These are phyloP conservation scores for Ogataea nonfermentans DNA, from an alignment of 805 yeast genomes.

Conservation along the genomic window DNA sequence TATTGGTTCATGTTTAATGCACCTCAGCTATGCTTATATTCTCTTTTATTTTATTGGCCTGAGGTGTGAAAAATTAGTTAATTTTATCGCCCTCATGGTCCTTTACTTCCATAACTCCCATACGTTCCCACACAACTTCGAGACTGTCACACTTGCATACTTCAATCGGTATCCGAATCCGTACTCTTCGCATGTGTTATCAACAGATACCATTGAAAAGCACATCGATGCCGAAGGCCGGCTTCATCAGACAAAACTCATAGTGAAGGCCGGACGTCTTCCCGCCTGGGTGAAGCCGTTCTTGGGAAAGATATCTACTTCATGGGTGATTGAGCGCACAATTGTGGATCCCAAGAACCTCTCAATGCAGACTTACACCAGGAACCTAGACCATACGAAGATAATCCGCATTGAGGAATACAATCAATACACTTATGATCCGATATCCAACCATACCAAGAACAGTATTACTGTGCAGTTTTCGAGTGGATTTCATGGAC, in stretches of 20 bases:
- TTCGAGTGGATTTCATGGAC: slow-evolving; percentile 60
- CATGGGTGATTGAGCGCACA: slow-evolving; percentile 81
- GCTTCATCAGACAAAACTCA: slow-evolving; percentile 68
- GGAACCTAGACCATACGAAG: slow-evolving; percentile 80
- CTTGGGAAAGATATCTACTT: slow-evolving; percentile 62
- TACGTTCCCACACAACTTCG: slow-evolving; percentile 61
- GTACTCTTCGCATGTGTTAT: slow-evolving; percentile 77
- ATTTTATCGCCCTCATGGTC: slow-evolving; percentile 47
- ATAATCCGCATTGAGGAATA: slow-evolving; percentile 78
- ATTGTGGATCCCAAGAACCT: slow-evolving; percentile 60
- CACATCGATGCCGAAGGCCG: slow-evolving; percentile 60
- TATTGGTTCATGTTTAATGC: too few species aligned
- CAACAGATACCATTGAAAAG: slow-evolving; percentile 72
- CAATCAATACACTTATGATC: slow-evolving; percentile 49
- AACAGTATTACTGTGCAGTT: slow-evolving; percentile 59
- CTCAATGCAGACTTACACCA: slow-evolving; percentile 65
- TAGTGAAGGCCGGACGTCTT: slow-evolving; percentile 74
- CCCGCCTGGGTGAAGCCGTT: slow-evolving; percentile 80
- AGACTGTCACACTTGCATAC: slow-evolving; percentile 72
- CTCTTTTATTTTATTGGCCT: slow-evolving; percentile 5
- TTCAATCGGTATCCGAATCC: slow-evolving; percentile 79
- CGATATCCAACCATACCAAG: slow-evolving; percentile 36
- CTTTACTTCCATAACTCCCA: slow-evolving; percentile 56
- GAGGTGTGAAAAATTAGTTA: slow-evolving; percentile 7
- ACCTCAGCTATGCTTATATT: background rate